phyloP scores from a whole-genome alignment of 352 stramenopile genomes.

The Bremia lactucae region DNA sequence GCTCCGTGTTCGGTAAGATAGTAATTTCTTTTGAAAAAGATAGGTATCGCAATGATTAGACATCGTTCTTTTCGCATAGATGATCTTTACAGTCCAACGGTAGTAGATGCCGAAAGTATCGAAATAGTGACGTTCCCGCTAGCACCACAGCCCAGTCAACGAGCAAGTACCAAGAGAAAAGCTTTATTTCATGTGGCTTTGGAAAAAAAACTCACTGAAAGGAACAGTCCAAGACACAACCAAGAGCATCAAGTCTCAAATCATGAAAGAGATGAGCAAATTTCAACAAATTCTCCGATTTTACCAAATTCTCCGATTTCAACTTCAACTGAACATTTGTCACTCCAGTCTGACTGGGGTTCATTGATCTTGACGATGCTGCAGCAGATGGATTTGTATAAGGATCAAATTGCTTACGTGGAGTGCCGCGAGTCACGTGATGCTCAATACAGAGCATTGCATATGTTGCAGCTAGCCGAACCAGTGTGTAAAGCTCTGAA shows the following conservation, averaged over 20 bases:
- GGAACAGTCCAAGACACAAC: neutral
- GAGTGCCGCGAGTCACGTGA: slow-evolving; percentile 36
- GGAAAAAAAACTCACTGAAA: slow-evolving; percentile 1
- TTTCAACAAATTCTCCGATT: neutral
- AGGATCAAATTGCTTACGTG: slow-evolving; percentile 73
- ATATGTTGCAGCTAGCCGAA: slow-evolving; percentile 26
- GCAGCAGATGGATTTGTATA: slow-evolving; percentile 42
- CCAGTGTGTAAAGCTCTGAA: slow-evolving; percentile 32
- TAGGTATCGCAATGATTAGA: neutral
- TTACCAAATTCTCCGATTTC: neutral
- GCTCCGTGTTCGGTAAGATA: slow-evolving; percentile 1
- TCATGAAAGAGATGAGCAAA: neutral
- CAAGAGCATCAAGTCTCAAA: neutral
- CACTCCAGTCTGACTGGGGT: slow-evolving; percentile 8
- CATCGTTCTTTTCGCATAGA: slow-evolving; percentile 12
- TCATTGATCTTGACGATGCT: slow-evolving; percentile 42
- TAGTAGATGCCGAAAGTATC: slow-evolving; percentile 16
- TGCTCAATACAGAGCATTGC: slow-evolving; percentile 32
- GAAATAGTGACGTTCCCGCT: slow-evolving; percentile 55
- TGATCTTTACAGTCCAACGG: slow-evolving; percentile 28
- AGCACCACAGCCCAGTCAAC: slow-evolving; percentile 44
- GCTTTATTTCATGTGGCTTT: slow-evolving; percentile 44
- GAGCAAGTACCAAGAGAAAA: slow-evolving; percentile 43
- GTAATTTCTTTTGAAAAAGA: neutral
- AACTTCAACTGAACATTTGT: neutral